Evolutionary conservation across 192 early-diverging fungal genomes (phyloP).

Genomic region (Chytriomyces confervae): DNA sequence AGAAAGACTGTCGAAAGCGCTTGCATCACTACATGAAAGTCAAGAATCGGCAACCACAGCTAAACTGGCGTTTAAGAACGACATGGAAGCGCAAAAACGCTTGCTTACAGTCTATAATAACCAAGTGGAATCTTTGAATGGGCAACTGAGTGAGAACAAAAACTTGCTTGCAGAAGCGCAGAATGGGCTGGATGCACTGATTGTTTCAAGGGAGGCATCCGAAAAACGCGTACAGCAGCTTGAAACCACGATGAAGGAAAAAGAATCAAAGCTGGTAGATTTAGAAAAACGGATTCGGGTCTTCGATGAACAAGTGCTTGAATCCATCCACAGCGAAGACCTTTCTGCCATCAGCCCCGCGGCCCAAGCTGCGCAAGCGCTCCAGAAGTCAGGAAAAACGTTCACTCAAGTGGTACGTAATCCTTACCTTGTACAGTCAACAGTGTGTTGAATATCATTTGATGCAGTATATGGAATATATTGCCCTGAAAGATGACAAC

Average conservation of each 20-base stretch:
- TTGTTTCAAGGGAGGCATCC: neutral
- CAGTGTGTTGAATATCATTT: neutral
- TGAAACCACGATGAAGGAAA: conserved; percentile 7
- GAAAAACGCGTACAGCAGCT: neutral
- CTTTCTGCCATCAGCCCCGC: conserved; percentile 34
- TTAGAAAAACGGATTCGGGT: conserved; percentile 17
- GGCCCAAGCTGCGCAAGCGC: conserved; percentile 27
- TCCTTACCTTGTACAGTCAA: neutral
- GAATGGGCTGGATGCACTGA: conserved; percentile 9
- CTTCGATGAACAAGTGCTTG: conserved; percentile 12
- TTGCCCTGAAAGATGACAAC: conserved; percentile 26
- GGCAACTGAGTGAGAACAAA: conserved; percentile 7
- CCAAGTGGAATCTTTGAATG: neutral
- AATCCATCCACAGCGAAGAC: neutral
- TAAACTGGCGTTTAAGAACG: conserved; percentile 62
- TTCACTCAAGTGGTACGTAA: conserved; percentile 40
- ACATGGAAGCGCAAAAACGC: conserved; percentile 66
- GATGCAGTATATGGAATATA: conserved; percentile 35
- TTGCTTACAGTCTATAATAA: conserved; percentile 53
- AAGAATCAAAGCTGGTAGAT: conserved; percentile 13
- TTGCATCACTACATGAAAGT: no score
- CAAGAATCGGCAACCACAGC: conserved; percentile 7
- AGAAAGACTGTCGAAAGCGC: no score
- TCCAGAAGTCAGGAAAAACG: conserved; percentile 40
- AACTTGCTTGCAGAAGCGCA: conserved; percentile 17